Evolutionary conservation across 148 eudicot species (phyloP).

Genomic region (Persicaria maculosa): DNA sequence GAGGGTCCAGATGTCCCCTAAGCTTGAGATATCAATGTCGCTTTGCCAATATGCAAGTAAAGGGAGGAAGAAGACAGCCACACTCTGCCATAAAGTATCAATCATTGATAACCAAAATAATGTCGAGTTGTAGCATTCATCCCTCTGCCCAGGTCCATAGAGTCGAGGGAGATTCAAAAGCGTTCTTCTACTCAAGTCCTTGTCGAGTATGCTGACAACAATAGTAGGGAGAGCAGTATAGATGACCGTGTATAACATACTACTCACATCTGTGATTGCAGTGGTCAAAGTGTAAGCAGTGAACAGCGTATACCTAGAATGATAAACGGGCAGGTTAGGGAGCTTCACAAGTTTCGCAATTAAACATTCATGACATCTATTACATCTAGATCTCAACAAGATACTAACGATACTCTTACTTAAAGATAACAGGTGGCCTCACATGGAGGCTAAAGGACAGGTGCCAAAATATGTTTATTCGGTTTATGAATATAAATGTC

Average conservation of each 20-base stretch:
- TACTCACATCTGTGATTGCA: conserved; percentile 96
- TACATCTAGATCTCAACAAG: conserved; percentile 38
- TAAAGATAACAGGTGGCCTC: neutral
- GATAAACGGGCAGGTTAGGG: neutral
- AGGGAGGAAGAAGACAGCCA: conserved; percentile 79
- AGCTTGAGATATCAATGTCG: conserved; percentile 79
- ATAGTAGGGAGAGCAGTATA: conserved; percentile 91
- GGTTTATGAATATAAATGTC: neutral
- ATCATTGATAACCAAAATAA: conserved; percentile 85
- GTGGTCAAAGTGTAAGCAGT: conserved; percentile 85
- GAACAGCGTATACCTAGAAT: conserved; percentile 65
- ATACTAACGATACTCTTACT: conserved; percentile 50
- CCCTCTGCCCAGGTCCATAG: conserved; percentile 79
- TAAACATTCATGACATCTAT: neutral
- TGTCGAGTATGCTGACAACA: conserved; percentile 82
- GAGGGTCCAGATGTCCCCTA: conserved; percentile 92
- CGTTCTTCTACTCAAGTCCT: conserved; percentile 83
- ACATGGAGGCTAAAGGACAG: neutral
- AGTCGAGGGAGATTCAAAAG: conserved; percentile 73
- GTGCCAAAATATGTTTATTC: neutral
- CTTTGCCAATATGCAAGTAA: conserved; percentile 52
- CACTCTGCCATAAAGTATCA: conserved; percentile 96
- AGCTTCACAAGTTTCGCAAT: neutral
- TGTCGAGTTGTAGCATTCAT: conserved; percentile 70
- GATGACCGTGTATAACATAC: conserved; percentile 78